phyloP scores from a whole-genome alignment of 1,139 yeast species.

The Yamadazyma dendronema region DNA sequence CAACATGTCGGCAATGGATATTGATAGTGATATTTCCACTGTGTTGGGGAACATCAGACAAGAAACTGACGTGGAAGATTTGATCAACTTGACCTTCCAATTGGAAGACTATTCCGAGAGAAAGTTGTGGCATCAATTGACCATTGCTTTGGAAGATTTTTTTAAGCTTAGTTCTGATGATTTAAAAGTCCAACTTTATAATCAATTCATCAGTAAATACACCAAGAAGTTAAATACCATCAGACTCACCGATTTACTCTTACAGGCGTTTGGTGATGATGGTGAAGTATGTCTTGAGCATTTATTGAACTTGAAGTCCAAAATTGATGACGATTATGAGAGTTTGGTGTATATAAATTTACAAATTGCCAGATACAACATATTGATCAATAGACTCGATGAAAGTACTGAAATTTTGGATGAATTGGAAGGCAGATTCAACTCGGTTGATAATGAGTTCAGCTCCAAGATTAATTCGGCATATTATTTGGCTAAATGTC shows the following conservation, averaged over 20 bases:
- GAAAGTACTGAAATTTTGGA: conserved; percentile 74
- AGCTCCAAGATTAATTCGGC: conserved; percentile 79
- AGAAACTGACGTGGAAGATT: conserved; percentile 63
- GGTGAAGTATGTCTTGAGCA: conserved; percentile 48
- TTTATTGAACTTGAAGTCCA: conserved; percentile 42
- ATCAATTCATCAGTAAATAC: conserved; percentile 66
- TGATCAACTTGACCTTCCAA: conserved; percentile 63
- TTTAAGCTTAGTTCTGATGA: conserved; percentile 44
- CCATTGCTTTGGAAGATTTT: conserved; percentile 62
- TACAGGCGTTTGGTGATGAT: conserved; percentile 51
- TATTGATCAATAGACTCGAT: conserved; percentile 55
- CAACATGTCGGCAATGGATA: conserved; percentile 31
- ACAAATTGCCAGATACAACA: conserved; percentile 73
- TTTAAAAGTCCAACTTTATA: conserved; percentile 65
- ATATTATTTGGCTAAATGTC: conserved; percentile 77
- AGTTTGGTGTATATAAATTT: conserved; percentile 62
- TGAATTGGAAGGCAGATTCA: conserved; percentile 46
- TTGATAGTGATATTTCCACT: conserved; percentile 53
- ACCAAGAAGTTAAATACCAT: conserved; percentile 74
- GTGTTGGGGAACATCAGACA: conserved; percentile 68
- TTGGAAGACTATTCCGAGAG: conserved; percentile 88
- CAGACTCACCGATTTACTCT: conserved; percentile 72
- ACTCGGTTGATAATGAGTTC: conserved; percentile 40
- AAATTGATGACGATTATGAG: conserved; percentile 33
- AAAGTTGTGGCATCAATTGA: conserved; percentile 76